Percentiles rank a stretch among this genome's conserved stretches.
These are phyloP conservation scores for Aegilops umbellulata DNA, from an alignment of 176 grass and related monocot species.

Conservation along the genomic window DNA sequence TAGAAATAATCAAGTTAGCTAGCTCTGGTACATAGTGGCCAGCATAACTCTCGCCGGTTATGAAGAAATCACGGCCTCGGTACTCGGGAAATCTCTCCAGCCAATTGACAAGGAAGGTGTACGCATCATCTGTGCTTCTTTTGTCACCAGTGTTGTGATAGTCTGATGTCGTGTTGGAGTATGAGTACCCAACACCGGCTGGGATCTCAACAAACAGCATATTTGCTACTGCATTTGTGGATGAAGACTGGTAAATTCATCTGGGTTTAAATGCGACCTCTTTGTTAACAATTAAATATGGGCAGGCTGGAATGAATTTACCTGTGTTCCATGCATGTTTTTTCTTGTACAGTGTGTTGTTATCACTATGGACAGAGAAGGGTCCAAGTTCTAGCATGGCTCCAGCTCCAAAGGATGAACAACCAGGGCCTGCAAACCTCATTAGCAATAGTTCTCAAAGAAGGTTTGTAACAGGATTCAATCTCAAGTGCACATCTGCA, in stretches of 20 bases:
- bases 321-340: conserved; percentile 61
- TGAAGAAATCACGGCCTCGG: conserved; percentile 51
- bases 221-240: conserved; percentile 58
- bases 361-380: conserved; percentile 58
- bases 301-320: conserved; percentile 3
- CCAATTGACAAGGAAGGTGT: conserved; percentile 69
- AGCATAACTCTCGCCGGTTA: conserved; percentile 70
- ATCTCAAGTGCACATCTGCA: background rate
- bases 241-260: conserved; percentile 5
- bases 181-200: conserved; percentile 73
- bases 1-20: conserved; percentile 54
- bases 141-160: conserved; percentile 54
- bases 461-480: background rate
- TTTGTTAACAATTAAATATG: conserved; percentile 11
- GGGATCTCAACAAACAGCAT: conserved; percentile 68
- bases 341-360: conserved; percentile 60
- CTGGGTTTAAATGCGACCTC: background rate
- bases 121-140: conserved; percentile 49
- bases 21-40: conserved; percentile 72
- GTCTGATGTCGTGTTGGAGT: conserved; percentile 64
- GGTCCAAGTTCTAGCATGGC: conserved; percentile 79
- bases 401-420: conserved; percentile 67
- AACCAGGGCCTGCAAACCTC: conserved; percentile 53
- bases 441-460: conserved; percentile 10
- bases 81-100: conserved; percentile 58